Conservation (phyloP, 805 yeast species). For the Candida jianshihensis region DNA sequence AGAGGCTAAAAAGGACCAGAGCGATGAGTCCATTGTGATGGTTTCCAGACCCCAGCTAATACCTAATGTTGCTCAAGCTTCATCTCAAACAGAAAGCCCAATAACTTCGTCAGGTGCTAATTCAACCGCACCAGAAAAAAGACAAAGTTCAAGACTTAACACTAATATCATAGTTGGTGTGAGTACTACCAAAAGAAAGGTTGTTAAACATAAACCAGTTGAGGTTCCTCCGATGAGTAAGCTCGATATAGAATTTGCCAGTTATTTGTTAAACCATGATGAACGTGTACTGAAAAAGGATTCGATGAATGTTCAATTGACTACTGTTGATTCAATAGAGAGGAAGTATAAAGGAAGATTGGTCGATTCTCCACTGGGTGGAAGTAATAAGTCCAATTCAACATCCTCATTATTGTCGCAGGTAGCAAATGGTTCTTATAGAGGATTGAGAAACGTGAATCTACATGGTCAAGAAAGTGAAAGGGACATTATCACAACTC, state of each 20-base stretch:
- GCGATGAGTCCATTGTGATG: too few relatives aligned
- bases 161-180: too few relatives aligned
- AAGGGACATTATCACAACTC: constrained; percentile 22
- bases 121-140: not conserved
- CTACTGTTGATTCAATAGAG: constrained; percentile 45
- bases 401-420: constrained; percentile 33
- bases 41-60: too few relatives aligned
- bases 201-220: constrained; percentile 3
- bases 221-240: constrained; percentile 41
- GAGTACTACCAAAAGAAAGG: too few relatives aligned
- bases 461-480: constrained; percentile 23
- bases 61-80: constrained; percentile 2
- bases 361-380: constrained; percentile 52
- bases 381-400: constrained; percentile 30
- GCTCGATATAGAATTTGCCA: constrained; percentile 53
- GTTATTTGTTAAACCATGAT: constrained; percentile 43
- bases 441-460: constrained; percentile 32
- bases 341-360: constrained; percentile 49
- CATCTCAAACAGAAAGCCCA: constrained; percentile 4
- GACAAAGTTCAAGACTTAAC: not conserved
- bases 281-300: constrained; percentile 59
- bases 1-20: too few relatives aligned
- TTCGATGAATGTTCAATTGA: constrained; percentile 38
- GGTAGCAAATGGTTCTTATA: constrained; percentile 37
- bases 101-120: constrained; percentile 3